These are phyloP conservation scores for Larix kaempferi DNA, from an alignment of 75 land plant species.

Conservation along the genomic window DNA sequence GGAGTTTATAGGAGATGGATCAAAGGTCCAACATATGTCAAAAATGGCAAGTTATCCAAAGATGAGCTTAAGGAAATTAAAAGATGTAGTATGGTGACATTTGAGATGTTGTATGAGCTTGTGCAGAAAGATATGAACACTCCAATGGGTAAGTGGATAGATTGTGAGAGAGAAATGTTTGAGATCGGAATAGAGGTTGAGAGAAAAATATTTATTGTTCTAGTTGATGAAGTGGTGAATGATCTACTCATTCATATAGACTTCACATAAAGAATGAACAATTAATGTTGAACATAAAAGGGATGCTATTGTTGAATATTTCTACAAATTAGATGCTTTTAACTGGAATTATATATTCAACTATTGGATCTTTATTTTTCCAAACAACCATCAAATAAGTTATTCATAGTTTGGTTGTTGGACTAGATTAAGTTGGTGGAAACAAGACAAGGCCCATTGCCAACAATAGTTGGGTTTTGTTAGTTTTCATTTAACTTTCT, in stretches of 20 bases:
- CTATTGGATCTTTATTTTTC: too few species aligned
- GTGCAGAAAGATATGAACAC: constrained; percentile 77
- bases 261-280: too few species aligned
- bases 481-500: too few species aligned
- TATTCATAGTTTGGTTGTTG: too few species aligned
- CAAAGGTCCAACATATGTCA: constrained; percentile 19
- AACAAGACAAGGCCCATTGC: too few species aligned
- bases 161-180: constrained; percentile 50
- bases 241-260: constrained; percentile 15
- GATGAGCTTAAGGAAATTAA: constrained; percentile 40
- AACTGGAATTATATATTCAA: too few species aligned
- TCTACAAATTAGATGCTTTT: too few species aligned
- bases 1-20: constrained; percentile 40
- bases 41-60: constrained; percentile 23
- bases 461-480: too few species aligned
- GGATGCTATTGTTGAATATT: too few species aligned
- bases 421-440: too few species aligned
- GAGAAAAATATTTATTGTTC: constrained; percentile 23
- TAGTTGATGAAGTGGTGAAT: constrained; percentile 62
- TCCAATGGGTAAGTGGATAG: constrained; percentile 54
- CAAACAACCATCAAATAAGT: too few species aligned
- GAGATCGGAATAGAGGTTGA: constrained; percentile 55
- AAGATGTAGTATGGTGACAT: constrained; percentile 41
- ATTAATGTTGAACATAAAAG: too few species aligned
- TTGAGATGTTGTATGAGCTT: constrained; percentile 59